Base-by-base conservation (phyloP, 768 basidiomycete genomes). In the Suillus ampliporus region DNA sequence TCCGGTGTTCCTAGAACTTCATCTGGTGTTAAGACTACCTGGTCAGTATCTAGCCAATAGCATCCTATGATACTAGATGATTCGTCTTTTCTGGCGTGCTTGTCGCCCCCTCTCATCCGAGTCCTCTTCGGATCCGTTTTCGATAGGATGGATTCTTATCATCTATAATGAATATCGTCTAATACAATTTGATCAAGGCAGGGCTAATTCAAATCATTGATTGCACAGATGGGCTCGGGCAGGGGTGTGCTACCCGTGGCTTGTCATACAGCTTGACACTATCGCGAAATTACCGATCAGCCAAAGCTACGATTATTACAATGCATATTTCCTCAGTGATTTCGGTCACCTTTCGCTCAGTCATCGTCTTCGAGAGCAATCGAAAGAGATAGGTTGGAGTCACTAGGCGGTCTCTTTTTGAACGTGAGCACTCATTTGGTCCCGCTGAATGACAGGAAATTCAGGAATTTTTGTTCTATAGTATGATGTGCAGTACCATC, bases 71-170 rank as follows among this genome's bases (percentile, higher is more conserved):
- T 54, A 37, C 35, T 37, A 23, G 23, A 54, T 15, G 15, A 17
- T 38, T 23, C 35, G 2, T 37, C 52, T 37, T 26, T 56, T 56
- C 23, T 26, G 9, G 17, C 10, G 10, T 19, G 17, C 1, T 54
- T 9, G 21, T 56, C 53, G 53, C 35, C 15, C 53, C 53, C 53
- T 56, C 53, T 23, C 21, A 21, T 37, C n/a, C 3, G 4, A 21
- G n/a, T 5, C 23, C 21, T 54, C 37, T 56, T 56, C 53, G 53
- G 53, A 38, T 26, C 53, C 53, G 5, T 40, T 56, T 11, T 26
- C 37, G 53, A 37, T 23, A 56, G 2, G 37, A 26, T 26, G 15
- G 8, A 38, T 23, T 38, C 21, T 37, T 38, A 37, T 54, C 21
- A n/a, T n/a, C n/a, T n/a, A n/a, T n/a, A n/a, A n/a, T n/a, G n/a